These are phyloP conservation scores for Physcomitrium patens DNA, from an alignment of 225 moss, liverwort and hornwort genomes.

Conservation along the genomic window DNA sequence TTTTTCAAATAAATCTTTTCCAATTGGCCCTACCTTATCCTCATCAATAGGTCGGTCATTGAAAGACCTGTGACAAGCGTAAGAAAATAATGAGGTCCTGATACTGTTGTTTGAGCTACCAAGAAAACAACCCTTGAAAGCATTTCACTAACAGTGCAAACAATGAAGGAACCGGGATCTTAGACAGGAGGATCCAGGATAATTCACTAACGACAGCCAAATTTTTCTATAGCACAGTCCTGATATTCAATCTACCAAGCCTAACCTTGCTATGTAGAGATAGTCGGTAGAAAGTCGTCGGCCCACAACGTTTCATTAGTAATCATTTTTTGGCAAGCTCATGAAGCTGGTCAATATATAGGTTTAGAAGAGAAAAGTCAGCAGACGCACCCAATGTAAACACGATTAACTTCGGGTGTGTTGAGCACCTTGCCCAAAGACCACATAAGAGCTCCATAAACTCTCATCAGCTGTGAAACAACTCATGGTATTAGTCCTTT, in stretches of 20 bases:
- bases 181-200: neutral
- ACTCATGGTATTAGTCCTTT: constrained; percentile 22
- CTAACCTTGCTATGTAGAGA: neutral
- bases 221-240: neutral
- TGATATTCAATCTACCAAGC: neutral
- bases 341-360: neutral
- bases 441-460: constrained; percentile 99
- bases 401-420: constrained; percentile 98
- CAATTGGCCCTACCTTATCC: constrained; percentile 74
- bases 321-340: neutral
- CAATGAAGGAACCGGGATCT: neutral
- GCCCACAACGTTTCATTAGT: neutral
- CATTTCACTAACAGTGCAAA: neutral
- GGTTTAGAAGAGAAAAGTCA: neutral
- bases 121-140: neutral
- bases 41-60: constrained; percentile 89
- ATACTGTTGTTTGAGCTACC: neutral
- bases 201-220: neutral
- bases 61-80: constrained; percentile 64
- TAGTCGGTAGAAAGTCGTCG: neutral
- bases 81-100: neutral
- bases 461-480: constrained; percentile 84
- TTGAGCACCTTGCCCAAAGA: constrained; percentile 98
- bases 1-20: constrained; percentile 90
- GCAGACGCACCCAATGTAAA: constrained; percentile 84